Conservation (phyloP, 306 rosid genomes). For the Aeschynomene evenia region DNA sequence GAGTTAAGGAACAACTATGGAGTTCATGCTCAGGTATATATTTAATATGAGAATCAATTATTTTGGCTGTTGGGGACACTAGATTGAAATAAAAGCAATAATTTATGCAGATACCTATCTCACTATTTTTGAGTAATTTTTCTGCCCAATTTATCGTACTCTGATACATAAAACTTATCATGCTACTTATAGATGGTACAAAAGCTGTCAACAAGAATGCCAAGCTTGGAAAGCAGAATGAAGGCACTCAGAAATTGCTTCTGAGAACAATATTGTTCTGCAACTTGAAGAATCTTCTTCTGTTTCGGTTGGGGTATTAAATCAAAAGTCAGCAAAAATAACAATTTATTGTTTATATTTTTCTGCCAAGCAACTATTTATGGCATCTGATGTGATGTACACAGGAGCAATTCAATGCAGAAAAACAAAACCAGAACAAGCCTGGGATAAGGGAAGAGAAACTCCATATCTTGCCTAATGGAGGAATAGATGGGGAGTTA, state of each 20-base stretch:
- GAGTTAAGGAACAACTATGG: conserved; percentile 78
- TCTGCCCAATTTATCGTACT: background rate
- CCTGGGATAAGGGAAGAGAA: conserved; percentile 30
- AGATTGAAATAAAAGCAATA: background rate
- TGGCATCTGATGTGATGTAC: conserved; percentile 15
- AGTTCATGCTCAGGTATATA: conserved; percentile 56
- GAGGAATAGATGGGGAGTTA: conserved; percentile 39
- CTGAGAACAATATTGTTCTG: conserved; percentile 55
- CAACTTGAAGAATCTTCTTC: conserved; percentile 50
- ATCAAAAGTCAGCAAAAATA: background rate
- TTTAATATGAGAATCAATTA: conserved; percentile 4
- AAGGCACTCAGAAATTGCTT: conserved; percentile 76
- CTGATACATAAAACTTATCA: background rate
- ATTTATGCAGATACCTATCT: background rate
- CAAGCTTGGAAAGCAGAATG: conserved; percentile 66
- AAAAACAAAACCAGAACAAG: conserved; percentile 38
- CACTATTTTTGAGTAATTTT: background rate
- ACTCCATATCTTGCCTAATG: conserved; percentile 29
- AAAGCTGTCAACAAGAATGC: conserved; percentile 72
- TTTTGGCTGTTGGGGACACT: background rate
- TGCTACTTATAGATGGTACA: conserved; percentile 54
- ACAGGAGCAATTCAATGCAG: conserved; percentile 47
- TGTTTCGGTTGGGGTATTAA: conserved; percentile 49
- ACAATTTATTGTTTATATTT: background rate
- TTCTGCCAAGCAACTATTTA: conserved; percentile 16